Conservation (phyloP, 2,329 filamentous ascomycete species). For the Dactylellina cionopaga region DNA sequence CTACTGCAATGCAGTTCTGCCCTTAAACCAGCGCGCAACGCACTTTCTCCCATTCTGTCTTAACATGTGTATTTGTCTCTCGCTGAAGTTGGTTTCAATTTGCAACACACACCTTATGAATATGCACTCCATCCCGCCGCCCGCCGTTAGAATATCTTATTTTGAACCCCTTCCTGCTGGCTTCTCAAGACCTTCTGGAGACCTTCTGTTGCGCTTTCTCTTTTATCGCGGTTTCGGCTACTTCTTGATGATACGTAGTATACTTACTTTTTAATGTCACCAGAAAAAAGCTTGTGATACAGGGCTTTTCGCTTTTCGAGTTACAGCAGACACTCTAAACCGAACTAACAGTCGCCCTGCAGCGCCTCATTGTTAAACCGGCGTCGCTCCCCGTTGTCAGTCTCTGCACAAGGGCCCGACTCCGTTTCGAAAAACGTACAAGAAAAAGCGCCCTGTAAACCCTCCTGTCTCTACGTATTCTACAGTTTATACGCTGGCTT, state of each 20-base stretch:
- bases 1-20: not conserved
- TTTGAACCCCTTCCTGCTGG: not conserved
- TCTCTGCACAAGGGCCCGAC: constrained; percentile 20
- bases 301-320: constrained; percentile 10
- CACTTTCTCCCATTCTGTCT: constrained; percentile 6
- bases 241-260: constrained; percentile 29
- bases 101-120: constrained; percentile 46
- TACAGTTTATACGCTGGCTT: constrained; percentile 19
- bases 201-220: not conserved
- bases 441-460: constrained; percentile 44
- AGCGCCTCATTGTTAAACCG: constrained; percentile 44
- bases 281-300: constrained; percentile 44
- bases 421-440: constrained; percentile 32
- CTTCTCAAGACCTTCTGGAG: no score
- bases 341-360: constrained; percentile 18
- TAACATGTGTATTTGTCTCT: constrained; percentile 20
- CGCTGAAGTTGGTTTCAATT: constrained; percentile 49
- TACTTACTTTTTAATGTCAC: not conserved
- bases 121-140: no score
- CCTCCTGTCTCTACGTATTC: constrained; percentile 50
- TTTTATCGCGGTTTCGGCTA: constrained; percentile 24
- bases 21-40: not conserved
- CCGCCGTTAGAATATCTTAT: not conserved
- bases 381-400: constrained; percentile 26
- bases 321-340: constrained; percentile 15